Percentiles rank a stretch among this genome's conserved stretches.
Evolutionary conservation across 192 early-diverging fungal genomes (phyloP).

Genomic region (Rhizoclosmatium sp.): DNA sequence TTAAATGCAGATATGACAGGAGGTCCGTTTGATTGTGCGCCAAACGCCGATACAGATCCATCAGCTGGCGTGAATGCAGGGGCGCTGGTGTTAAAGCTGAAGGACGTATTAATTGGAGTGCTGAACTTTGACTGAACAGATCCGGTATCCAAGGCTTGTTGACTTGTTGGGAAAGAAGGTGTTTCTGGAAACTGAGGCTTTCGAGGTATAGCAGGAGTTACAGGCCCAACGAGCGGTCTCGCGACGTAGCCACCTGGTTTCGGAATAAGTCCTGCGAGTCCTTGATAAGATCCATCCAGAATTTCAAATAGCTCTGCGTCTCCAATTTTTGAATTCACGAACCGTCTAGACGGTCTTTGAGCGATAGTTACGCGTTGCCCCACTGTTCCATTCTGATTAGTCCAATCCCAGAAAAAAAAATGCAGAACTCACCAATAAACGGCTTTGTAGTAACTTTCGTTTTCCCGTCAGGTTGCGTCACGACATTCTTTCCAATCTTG

Average conservation of each 20-base stretch:
- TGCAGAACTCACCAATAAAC: conserved; percentile 6
- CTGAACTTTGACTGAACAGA: too few species aligned
- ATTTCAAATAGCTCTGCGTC: conserved; percentile 16
- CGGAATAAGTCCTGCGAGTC: conserved; percentile 12
- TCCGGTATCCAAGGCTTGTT: too few species aligned
- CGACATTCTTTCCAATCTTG: conserved; percentile 43
- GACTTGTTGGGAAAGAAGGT: too few species aligned
- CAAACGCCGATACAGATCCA: too few species aligned
- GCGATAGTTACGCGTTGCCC: conserved; percentile 34
- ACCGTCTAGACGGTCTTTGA: conserved; percentile 33
- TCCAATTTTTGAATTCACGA: conserved; percentile 37
- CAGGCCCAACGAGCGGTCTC: neutral
- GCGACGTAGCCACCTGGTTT: neutral
- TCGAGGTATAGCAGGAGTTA: neutral
- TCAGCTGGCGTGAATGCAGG: too few species aligned
- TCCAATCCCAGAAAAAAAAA: neutral
- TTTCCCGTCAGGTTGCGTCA: neutral
- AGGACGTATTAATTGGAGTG: too few species aligned
- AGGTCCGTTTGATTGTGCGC: too few species aligned
- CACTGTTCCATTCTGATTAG: conserved; percentile 10
- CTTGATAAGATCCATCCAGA: conserved; percentile 37
- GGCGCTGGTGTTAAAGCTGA: too few species aligned
- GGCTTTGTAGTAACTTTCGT: conserved; percentile 22
- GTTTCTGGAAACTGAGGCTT: too few species aligned
- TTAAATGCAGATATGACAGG: too few species aligned